Conservation (phyloP, 306 rosid species). For the Cicer cuneatum region DNA sequence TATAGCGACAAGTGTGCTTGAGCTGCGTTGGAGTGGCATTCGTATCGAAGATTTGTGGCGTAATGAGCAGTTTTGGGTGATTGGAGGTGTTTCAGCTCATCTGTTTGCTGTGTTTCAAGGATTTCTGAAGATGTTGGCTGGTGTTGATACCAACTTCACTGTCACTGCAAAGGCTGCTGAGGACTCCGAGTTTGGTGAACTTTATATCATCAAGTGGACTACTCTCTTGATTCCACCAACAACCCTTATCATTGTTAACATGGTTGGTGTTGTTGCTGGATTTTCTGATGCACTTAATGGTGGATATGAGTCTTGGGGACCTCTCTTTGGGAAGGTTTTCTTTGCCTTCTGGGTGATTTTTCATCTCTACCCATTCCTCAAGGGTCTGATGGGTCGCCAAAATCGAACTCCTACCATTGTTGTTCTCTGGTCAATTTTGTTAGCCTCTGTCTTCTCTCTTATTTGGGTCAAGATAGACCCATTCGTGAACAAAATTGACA, state of each 20-base stretch:
- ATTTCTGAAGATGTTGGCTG: constrained; percentile 86
- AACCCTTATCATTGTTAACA: constrained; percentile 74
- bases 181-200: constrained; percentile 83
- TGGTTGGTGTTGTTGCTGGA: constrained; percentile 98
- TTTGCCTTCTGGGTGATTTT: constrained; percentile 95
- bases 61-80: constrained; percentile 98
- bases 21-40: constrained; percentile 97
- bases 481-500: constrained; percentile 75
- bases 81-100: constrained; percentile 98
- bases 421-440: constrained; percentile 89
- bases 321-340: constrained; percentile 94
- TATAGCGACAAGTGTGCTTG: constrained; percentile 79
- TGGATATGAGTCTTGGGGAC: constrained; percentile 99
- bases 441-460: constrained; percentile 95
- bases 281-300: constrained; percentile 94
- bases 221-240: constrained; percentile 96
- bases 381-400: constrained; percentile 99
- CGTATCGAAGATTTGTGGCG: constrained; percentile 90
- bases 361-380: constrained; percentile 95
- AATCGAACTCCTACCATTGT: constrained; percentile 97
- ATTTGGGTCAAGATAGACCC: constrained; percentile 94
- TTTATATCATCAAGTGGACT: constrained; percentile 88
- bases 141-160: constrained; percentile 92
- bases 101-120: constrained; percentile 99
- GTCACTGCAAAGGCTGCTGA: constrained; percentile 92